Evolutionary conservation across 2,329 filamentous ascomycete species (phyloP), one percentile per base, ranked within the genome.

Genomic region (Monilinia fructicola): DNA sequence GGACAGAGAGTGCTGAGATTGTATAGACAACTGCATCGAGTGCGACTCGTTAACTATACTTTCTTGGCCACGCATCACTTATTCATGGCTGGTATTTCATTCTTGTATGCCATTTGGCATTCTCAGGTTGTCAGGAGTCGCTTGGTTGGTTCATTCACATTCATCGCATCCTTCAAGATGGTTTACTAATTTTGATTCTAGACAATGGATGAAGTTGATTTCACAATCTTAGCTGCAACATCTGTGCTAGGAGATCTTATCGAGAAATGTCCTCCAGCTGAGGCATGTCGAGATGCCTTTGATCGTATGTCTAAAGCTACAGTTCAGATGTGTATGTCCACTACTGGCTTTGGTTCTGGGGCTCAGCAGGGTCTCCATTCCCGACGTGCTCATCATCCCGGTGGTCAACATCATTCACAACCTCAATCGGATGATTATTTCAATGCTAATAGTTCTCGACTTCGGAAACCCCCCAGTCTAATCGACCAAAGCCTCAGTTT

Each of bases 51-150:
- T 65, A 98, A 97, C 78, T 97, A 97, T 76, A 98, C 94, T 0
- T 98, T 96, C 77, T 81, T 98, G 64, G 93, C 95, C 2, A 97
- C 95, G 0, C 94, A 98, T 76, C 93, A 98, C 78, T 83, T 98
- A 9, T 98, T 98, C 80, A 97, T 97, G 91, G 94, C 94, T 38
- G 94, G 93, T 79, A 89, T 98, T 67, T 96, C 94, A 31, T 98
- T 97, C 77, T 83, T 98, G 2, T 98, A 97, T 78, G 93, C 95
- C 26, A 95, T 98, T 67, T 98, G 94, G 94, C 94, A 98, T 78
- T 97, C 94, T 14, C 88, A 92, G 7, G 85, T 92, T 64, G 94
- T 98, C 60, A 87, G 94, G 73, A 93, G 90, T 76, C 88, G 91
- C 66, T 81, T 98, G 78, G 91, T 94, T 85, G 80, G 90, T 82